Evolutionary conservation across 495 filamentous ascomycete genomes (phyloP), one percentile per base, ranked within the genome.

Genomic region (Xylaria palmicola): DNA sequence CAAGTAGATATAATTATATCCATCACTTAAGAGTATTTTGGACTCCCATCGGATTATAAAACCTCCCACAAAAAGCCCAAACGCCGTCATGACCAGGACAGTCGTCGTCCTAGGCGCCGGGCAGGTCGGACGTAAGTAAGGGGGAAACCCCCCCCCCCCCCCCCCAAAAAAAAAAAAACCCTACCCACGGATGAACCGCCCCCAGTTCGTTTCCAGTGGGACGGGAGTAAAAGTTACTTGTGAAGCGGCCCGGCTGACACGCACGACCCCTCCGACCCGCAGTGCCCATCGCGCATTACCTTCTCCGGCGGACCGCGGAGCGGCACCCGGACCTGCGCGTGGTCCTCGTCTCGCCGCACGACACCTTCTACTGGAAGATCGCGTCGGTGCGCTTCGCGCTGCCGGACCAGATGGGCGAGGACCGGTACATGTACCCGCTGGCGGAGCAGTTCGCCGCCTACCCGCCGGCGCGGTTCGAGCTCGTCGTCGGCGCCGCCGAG

Each of bases 61-160:
- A 29, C 6, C 29, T 48, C 13, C 6, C 3, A 15, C 12, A 15
- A 1, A 19, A 26, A 54, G 10, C 27, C 40, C n/a, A n/a, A 27
- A 5, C 9, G n/a, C n/a, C n/a, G 55, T 55, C 53, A 78, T 77
- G 77, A 59, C 67, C n/a, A 75, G 72, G 59, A 81, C 75, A 27
- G 66, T 91, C 51, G 75, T 90, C n/a, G 76, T 92, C 41, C 78
- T 90, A 10, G 89, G 89, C 37, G 88, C 79, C 57, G 83, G 81
- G 54, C 78, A 71, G 66, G 80, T 81, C n/a, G 88, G 87, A 50
- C 59, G 45, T 48, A 48, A 48, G 45, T 48, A 29, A 48, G n/a
- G n/a, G n/a, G n/a, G n/a, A n/a, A n/a, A n/a, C n/a, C n/a, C n/a
- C n/a, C n/a, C n/a, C n/a, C n/a, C n/a, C n/a, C n/a, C n/a, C n/a